phyloP scores from a whole-genome alignment of 352 stramenopile genomes.

The Phytopythium montanum region DNA sequence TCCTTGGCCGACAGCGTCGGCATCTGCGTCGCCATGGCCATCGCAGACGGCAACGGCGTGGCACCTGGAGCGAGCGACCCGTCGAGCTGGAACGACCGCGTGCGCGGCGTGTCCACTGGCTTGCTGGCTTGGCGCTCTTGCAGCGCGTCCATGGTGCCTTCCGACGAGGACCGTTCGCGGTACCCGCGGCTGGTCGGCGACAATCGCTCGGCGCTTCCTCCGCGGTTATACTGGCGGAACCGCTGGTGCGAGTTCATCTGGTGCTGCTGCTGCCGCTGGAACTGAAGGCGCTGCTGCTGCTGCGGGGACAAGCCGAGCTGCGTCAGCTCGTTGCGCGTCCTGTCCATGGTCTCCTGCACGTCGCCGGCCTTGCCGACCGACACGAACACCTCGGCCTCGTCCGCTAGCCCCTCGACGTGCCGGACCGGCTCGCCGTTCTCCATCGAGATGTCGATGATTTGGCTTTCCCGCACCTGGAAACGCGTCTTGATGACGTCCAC shows the following conservation, averaged over 20 bases:
- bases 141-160: slow-evolving; percentile 41
- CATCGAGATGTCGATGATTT: slow-evolving; percentile 75
- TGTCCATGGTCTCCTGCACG: slow-evolving; percentile 51
- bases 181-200: slow-evolving; percentile 34
- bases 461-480: slow-evolving; percentile 67
- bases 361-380: slow-evolving; percentile 79
- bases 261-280: slow-evolving; percentile 14
- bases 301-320: slow-evolving; percentile 9
- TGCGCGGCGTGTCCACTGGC: slow-evolving; percentile 30
- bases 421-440: slow-evolving; percentile 67
- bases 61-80: not conserved
- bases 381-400: slow-evolving; percentile 67
- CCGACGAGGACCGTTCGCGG: slow-evolving; percentile 51
- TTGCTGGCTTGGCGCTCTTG: slow-evolving; percentile 21
- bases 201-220: slow-evolving; percentile 15
- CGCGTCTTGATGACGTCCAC: slow-evolving; percentile 75
- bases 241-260: slow-evolving; percentile 16
- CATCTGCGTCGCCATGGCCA: slow-evolving; percentile 24
- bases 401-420: slow-evolving; percentile 43
- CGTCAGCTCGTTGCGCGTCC: slow-evolving; percentile 16
- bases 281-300: slow-evolving; percentile 13
- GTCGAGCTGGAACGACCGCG: slow-evolving; percentile 51
- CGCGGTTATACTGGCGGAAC: slow-evolving; percentile 22
- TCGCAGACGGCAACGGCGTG: slow-evolving; percentile 6
- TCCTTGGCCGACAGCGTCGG: slow-evolving; percentile 5